Percentiles rank a stretch among this genome's conserved stretches.
Conservation (phyloP, 352 stramenopile species). For the Phytopythium kandeliae region DNA sequence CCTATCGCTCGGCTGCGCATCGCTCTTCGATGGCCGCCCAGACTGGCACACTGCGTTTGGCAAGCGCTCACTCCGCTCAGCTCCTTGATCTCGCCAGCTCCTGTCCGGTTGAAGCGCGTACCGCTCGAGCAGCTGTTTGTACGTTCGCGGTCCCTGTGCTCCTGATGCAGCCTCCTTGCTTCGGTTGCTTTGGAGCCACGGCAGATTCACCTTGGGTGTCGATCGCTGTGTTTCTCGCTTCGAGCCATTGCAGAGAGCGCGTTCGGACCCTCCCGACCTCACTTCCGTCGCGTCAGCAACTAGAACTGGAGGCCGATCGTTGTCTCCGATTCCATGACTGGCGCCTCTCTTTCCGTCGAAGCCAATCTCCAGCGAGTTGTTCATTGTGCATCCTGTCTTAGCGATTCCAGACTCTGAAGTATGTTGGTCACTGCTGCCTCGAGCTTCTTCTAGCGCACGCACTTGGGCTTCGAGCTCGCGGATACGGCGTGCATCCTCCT, state of each 20-base stretch:
- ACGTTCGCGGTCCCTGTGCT: slow-evolving; percentile 10
- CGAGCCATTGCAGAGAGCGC: not conserved
- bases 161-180: not conserved
- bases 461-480: slow-evolving; percentile 36
- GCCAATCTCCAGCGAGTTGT: not conserved
- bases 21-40: not conserved
- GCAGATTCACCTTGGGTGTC: slow-evolving; percentile 1
- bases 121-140: slow-evolving; percentile 35
- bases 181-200: not conserved
- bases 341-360: not conserved
- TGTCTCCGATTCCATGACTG: not conserved
- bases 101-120: slow-evolving; percentile 25
- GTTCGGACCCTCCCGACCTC: not conserved
- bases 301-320: not conserved
- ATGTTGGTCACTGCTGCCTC: not conserved
- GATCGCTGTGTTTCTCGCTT: not conserved
- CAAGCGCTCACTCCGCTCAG: not conserved
- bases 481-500: slow-evolving; percentile 55
- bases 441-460: slow-evolving; percentile 26
- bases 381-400: not conserved
- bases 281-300: not conserved
- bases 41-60: not conserved
- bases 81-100: not conserved
- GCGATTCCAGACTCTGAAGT: no score
- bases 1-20: not conserved